Evolutionary conservation across 371 early-diverging fungal genomes (phyloP).

Genomic region (Sporodiniella umbellata): DNA sequence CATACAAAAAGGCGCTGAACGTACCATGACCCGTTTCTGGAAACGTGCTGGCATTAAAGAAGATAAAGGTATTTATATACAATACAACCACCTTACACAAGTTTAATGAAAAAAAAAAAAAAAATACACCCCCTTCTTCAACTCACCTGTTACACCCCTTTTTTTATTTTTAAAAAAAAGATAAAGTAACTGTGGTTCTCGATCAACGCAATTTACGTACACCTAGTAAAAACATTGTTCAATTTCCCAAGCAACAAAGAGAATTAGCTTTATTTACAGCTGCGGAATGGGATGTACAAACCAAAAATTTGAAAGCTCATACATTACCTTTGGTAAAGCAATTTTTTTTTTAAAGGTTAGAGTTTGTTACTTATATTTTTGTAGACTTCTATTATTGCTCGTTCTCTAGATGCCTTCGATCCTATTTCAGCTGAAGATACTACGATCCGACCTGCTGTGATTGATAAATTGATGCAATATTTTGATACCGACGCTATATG

Average conservation of each 20-base stretch:
- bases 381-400: conserved; percentile 83
- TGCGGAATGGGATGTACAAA: conserved; percentile 93
- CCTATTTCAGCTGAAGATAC: conserved; percentile 28
- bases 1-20: conserved; percentile 59
- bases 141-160: conserved; percentile 2
- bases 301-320: conserved; percentile 72
- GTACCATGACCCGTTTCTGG: conserved; percentile 75
- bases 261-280: conserved; percentile 80
- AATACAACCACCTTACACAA: too few relatives aligned
- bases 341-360: too few relatives aligned
- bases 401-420: conserved; percentile 76
- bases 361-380: background rate
- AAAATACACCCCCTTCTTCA: background rate
- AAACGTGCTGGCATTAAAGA: conserved; percentile 62
- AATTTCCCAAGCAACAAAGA: conserved; percentile 54
- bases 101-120: conserved; percentile 12
- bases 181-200: conserved; percentile 60
- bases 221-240: conserved; percentile 71
- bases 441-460: conserved; percentile 57
- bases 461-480: conserved; percentile 75
- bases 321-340: conserved; percentile 79
- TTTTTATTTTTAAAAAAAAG: too few relatives aligned
- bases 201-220: conserved; percentile 84
- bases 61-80: conserved; percentile 56
- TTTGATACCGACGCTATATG: conserved; percentile 89